Conservation (phyloP, 768 basidiomycete species). For the Boletus tylopilopsis region DNA sequence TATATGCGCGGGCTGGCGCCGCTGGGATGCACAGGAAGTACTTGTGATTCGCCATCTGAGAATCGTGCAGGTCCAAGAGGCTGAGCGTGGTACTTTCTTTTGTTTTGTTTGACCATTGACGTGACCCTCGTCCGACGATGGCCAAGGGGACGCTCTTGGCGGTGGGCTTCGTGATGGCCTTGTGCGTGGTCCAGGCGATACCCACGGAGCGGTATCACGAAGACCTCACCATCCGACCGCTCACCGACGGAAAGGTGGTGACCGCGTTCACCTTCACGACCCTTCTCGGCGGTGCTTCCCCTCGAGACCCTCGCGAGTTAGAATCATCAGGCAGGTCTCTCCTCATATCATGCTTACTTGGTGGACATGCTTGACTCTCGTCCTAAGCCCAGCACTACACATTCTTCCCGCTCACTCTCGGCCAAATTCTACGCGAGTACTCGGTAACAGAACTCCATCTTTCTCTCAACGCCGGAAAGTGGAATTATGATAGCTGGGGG, state of each 20-base stretch:
- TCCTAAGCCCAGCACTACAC: conserved; percentile 76
- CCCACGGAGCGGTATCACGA: conserved; percentile 43
- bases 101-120: no score
- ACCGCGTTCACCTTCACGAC: conserved; percentile 81
- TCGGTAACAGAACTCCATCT: conserved; percentile 86
- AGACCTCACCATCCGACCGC: conserved; percentile 50
- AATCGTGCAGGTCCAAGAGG: no score
- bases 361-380: not conserved
- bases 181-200: conserved; percentile 8
- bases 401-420: conserved; percentile 80
- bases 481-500: conserved; percentile 86
- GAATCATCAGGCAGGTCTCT: conserved; percentile 38
- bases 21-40: no score
- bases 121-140: no score
- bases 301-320: conserved; percentile 51
- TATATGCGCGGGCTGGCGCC: no score
- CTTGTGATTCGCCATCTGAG: no score
- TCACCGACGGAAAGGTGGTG: conserved; percentile 79
- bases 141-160: conserved; percentile 1
- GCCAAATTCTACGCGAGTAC: conserved; percentile 83
- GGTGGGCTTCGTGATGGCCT: conserved; percentile 3
- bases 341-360: not conserved
- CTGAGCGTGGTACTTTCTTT: no score
- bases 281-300: conserved; percentile 47
- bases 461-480: conserved; percentile 86